Evolutionary conservation across 2,329 filamentous ascomycete genomes (phyloP), one percentile per base, ranked within the genome.

Genomic region (Xylaria sp.): DNA sequence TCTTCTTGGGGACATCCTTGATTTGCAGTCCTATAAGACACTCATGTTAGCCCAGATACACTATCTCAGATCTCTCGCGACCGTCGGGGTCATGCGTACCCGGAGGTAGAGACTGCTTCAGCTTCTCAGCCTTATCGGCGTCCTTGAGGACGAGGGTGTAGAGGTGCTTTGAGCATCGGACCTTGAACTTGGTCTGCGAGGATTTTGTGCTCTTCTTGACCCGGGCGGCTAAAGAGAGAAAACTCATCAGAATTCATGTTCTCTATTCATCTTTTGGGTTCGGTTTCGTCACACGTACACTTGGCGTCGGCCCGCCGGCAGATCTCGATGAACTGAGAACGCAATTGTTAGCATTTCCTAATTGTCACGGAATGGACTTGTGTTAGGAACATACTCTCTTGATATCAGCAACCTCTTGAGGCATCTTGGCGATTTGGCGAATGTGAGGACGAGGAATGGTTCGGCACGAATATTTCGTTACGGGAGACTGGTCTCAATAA

Each of bases 181-280:
- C 95, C 93, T 99, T 99, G 94, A 99, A 98, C 92, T 99, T 99
- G 91, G 96, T 94, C 89, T 95, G 91, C 83, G 91, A 89, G 81
- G 87, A 87, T 87, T 92, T 91, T 85, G 90, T 92, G 90, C 91
- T 97, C 90, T 97, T 96, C 94, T 98, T 95, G 89, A 95, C 93
- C 84, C 92, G 91, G 81, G 92, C 92, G 85, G 92, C 92, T 95
- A 79, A 73, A 79, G 20, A 71, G 62, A 13, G 46, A 36, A 20
- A 28, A 73, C 68, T 69, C 70, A 78, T 81, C 72, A 82, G 79
- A 74, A 67, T 53, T 56, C 46, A 66, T 56, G 56, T 64, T 63
- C 46, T 58, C 49, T 64, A 11, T 20, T 69, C 36, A 65, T 42
- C 23, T 20, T 10, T 53, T 61, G 36, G 31, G 49, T 11, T 67